Percentiles rank a stretch among this genome's conserved stretches.
Evolutionary conservation across 176 grass and related monocot genomes (phyloP).

Genomic region (Rhipidocladum racemiflorum): DNA sequence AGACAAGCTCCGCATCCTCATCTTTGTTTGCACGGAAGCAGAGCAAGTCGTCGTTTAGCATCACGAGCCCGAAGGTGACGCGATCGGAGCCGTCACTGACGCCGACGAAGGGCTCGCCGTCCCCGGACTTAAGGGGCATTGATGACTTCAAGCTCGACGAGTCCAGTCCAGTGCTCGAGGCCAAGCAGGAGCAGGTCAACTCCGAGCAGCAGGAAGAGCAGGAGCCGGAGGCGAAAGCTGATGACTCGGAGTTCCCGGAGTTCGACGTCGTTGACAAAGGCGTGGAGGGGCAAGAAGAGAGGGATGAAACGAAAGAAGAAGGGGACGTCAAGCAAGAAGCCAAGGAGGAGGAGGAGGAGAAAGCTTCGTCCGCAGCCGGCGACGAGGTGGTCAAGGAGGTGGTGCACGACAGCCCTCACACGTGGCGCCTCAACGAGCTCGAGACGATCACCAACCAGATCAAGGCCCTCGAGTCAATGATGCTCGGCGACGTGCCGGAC

Average conservation of each 20-base stretch:
- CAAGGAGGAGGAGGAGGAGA: conserved; percentile 16
- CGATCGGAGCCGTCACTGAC: conserved; percentile 40
- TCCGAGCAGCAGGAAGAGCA: not conserved
- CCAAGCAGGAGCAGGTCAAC: conserved; percentile 11
- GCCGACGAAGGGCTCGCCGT: conserved; percentile 33
- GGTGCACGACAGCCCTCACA: conserved; percentile 63
- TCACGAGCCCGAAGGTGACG: conserved; percentile 69
- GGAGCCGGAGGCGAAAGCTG: conserved; percentile 33
- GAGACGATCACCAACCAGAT: conserved; percentile 93
- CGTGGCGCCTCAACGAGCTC: conserved; percentile 68
- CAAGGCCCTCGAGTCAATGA: conserved; percentile 79
- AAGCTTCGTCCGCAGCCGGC: conserved; percentile 8
- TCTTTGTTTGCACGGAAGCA: conserved; percentile 63
- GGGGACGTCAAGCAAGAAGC: not conserved
- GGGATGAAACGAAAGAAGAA: conserved; percentile 29
- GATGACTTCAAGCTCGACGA: conserved; percentile 92
- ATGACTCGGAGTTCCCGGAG: conserved; percentile 72
- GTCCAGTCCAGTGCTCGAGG: conserved; percentile 24
- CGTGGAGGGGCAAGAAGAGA: conserved; percentile 60
- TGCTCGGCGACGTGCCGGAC: conserved; percentile 39
- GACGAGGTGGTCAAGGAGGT: conserved; percentile 94
- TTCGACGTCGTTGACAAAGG: conserved; percentile 92
- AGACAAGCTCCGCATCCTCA: conserved; percentile 22
- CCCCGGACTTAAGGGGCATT: conserved; percentile 60
- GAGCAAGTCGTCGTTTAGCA: conserved; percentile 76